A percentile compares a stretch with the other conserved stretches of the same genome.
phyloP scores from a whole-genome alignment of 768 basidiomycete genomes.

The Amanita pallidorosea region DNA sequence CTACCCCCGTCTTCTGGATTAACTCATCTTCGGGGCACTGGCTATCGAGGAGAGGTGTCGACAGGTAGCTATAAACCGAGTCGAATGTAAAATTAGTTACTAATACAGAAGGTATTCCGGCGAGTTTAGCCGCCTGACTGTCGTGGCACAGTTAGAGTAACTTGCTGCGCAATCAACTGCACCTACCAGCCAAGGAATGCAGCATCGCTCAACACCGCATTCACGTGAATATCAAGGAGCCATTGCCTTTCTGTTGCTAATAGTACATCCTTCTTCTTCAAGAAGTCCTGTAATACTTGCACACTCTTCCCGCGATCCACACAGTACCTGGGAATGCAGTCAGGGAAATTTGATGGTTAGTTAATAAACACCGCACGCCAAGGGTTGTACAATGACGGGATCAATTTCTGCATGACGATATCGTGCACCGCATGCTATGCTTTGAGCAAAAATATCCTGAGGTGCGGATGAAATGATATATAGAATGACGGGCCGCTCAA shows the following conservation, averaged over 20 bases:
- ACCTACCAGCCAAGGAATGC: constrained; percentile 70
- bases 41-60: constrained; percentile 40
- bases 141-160: neutral
- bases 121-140: constrained; percentile 56
- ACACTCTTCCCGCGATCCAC: constrained; percentile 68
- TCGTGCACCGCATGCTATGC: constrained; percentile 47
- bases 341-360: constrained; percentile 3
- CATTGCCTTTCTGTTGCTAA: constrained; percentile 46
- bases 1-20: constrained; percentile 10
- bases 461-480: constrained; percentile 71
- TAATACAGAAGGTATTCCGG: constrained; percentile 57
- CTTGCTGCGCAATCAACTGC: neutral
- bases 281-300: constrained; percentile 46
- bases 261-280: constrained; percentile 41
- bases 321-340: constrained; percentile 36
- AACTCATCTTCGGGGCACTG: constrained; percentile 8
- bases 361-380: constrained; percentile 42
- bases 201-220: constrained; percentile 65
- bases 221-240: constrained; percentile 38
- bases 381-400: constrained; percentile 71
- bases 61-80: constrained; percentile 71
- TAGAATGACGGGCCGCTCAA: constrained; percentile 30
- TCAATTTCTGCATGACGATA: constrained; percentile 70
- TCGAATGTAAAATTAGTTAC: constrained; percentile 83
- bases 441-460: constrained; percentile 56